Conservation (phyloP, 2,329 filamentous ascomycete genomes). For the Emydomyces testavorans region DNA sequence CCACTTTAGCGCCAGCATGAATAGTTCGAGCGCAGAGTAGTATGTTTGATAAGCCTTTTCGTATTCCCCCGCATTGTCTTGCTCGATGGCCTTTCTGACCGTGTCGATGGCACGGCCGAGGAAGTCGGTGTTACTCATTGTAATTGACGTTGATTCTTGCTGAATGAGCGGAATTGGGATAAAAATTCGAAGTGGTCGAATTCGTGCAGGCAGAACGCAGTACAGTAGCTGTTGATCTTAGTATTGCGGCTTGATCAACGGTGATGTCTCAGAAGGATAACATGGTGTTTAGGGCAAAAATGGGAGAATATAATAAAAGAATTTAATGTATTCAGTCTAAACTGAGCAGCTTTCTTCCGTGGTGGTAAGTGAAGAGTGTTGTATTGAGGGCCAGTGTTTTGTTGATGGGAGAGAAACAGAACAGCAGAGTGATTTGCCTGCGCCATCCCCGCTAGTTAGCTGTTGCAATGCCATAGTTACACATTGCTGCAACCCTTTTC, state of each 20-base stretch:
- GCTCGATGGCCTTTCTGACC: slow-evolving; percentile 95
- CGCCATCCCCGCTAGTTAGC: slow-evolving; percentile 13
- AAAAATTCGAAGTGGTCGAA: not conserved
- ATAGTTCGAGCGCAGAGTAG: slow-evolving; percentile 90
- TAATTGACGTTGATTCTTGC: slow-evolving; percentile 23
- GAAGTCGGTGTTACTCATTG: slow-evolving; percentile 94
- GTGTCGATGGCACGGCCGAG: slow-evolving; percentile 90
- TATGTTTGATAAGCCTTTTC: slow-evolving; percentile 94
- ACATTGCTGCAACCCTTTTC: slow-evolving; percentile 5
- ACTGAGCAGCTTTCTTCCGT: not conserved
- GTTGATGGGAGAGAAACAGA: slow-evolving; percentile 1
- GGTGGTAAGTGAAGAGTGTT: not conserved
- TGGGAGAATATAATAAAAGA: not conserved
- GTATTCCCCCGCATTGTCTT: slow-evolving; percentile 90
- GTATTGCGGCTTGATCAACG: not conserved
- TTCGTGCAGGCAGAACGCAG: not conserved
- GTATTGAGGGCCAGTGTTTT: slow-evolving; percentile 1
- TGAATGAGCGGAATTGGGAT: not conserved
- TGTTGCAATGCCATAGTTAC: slow-evolving; percentile 13
- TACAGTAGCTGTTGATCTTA: not conserved
- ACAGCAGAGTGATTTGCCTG: not conserved
- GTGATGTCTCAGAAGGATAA: not conserved
- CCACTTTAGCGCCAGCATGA: slow-evolving; percentile 98
- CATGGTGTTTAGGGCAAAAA: not conserved
- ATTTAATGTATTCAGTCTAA: not conserved